Evolutionary conservation across 208 protist species (phyloP).

Genomic region (Leishmania arabica): DNA sequence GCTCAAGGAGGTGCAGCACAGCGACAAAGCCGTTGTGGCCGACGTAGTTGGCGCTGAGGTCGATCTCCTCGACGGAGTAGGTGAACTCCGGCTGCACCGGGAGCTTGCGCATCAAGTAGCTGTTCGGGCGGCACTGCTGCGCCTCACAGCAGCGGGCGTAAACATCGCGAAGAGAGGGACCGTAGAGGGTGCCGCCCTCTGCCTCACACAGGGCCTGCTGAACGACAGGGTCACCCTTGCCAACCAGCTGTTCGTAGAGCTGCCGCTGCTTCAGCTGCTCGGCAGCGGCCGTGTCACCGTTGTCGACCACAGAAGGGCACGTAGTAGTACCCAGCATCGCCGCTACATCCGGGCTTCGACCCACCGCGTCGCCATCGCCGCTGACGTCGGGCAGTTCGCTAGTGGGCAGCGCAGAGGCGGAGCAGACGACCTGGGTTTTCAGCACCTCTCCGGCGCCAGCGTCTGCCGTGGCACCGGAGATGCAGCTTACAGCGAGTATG

Average conservation of each 20-base stretch:
- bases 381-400: background rate
- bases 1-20: conserved; percentile 74
- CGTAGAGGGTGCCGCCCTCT: conserved; percentile 55
- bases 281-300: background rate
- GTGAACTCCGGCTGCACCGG: conserved; percentile 80
- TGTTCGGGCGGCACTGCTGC: conserved; percentile 86
- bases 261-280: conserved; percentile 16
- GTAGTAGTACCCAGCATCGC: background rate
- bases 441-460: background rate
- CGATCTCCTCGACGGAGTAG: conserved; percentile 73
- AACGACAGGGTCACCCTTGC: conserved; percentile 31
- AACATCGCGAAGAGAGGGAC: conserved; percentile 73
- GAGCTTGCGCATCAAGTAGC: conserved; percentile 83
- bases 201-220: conserved; percentile 41
- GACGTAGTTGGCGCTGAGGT: conserved; percentile 90
- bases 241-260: conserved; percentile 32
- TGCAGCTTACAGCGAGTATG: background rate
- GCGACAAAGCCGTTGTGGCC: conserved; percentile 86
- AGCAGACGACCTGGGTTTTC: background rate
- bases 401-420: background rate
- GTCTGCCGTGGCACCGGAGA: background rate
- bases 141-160: conserved; percentile 85
- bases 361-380: background rate
- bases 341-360: background rate
- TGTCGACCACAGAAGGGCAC: background rate